Conservation (phyloP, 108 stramenopile species). For the Cyclotella baltica region DNA sequence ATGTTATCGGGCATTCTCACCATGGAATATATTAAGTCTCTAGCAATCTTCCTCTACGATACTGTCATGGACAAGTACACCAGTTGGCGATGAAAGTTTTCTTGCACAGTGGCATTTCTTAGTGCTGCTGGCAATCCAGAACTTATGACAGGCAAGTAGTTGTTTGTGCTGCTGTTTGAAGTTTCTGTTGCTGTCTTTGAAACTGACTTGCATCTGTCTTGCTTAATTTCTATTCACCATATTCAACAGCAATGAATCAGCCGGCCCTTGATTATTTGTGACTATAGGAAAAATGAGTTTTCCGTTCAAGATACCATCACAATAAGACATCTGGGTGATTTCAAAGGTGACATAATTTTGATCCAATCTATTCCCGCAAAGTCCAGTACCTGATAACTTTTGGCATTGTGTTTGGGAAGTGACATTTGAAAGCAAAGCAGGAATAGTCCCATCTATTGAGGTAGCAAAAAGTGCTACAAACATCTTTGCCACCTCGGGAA, state of each 20-base stretch:
- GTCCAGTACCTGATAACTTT: slow-evolving; percentile 32
- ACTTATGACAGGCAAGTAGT: slow-evolving; percentile 37
- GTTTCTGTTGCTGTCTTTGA: neutral
- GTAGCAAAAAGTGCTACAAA: slow-evolving; percentile 42
- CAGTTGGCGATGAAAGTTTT: no score
- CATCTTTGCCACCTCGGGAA: slow-evolving; percentile 39
- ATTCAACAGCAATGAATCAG: slow-evolving; percentile 33
- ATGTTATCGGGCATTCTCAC: slow-evolving; percentile 76
- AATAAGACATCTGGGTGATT: slow-evolving; percentile 48
- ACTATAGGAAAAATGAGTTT: slow-evolving; percentile 40
- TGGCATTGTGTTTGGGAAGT: slow-evolving; percentile 71
- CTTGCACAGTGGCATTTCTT: no score
- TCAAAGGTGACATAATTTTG: slow-evolving; percentile 54
- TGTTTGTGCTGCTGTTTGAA: no score
- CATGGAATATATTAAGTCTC: slow-evolving; percentile 69
- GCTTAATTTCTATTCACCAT: slow-evolving; percentile 29
- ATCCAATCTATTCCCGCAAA: slow-evolving; percentile 64
- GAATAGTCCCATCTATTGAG: slow-evolving; percentile 53
- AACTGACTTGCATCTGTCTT: neutral
- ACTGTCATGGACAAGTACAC: no score
- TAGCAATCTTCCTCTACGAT: slow-evolving; percentile 70
- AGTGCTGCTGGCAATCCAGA: slow-evolving; percentile 60
- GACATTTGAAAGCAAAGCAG: slow-evolving; percentile 83
- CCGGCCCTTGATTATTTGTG: slow-evolving; percentile 46
- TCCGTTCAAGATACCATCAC: slow-evolving; percentile 48